Percentiles rank a stretch among this genome's conserved stretches.
Conservation (phyloP, 257 asterid species). For the Solanum sejunctum region DNA sequence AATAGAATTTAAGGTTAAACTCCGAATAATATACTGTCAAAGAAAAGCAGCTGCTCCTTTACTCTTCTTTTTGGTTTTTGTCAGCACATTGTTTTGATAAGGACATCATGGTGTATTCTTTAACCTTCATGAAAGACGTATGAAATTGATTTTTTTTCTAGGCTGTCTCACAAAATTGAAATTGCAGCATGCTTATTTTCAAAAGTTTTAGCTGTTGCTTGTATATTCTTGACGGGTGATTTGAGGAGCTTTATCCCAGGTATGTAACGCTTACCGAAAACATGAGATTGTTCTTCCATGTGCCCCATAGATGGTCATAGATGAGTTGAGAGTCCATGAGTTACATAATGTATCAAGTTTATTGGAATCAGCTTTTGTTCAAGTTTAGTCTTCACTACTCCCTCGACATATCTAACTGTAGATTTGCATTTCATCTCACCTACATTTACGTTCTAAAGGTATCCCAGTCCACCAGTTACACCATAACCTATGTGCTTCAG, state of each 20-base stretch:
- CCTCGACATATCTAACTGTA: neutral
- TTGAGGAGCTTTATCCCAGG: too few species aligned
- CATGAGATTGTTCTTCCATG: too few species aligned
- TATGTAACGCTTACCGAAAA: too few species aligned
- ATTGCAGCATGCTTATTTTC: neutral
- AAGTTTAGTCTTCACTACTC: neutral
- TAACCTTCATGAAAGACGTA: neutral
- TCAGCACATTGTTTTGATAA: neutral
- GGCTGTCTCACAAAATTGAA: neutral
- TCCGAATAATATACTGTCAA: neutral
- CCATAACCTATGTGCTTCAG: neutral
- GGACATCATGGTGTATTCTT: neutral
- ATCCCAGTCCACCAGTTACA: neutral
- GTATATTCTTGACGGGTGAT: neutral
- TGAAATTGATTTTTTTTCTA: neutral
- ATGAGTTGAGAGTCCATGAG: neutral
- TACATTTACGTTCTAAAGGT: neutral
- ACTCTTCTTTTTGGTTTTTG: neutral
- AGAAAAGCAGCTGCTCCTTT: neutral
- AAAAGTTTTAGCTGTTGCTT: neutral
- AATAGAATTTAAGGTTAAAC: neutral
- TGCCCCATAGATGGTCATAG: too few species aligned
- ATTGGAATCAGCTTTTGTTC: neutral
- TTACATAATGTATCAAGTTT: neutral
- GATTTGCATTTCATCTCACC: neutral